Evolutionary conservation across 306 rosid genomes (phyloP), one percentile per base, ranked within the genome.

Genomic region (Canavalia gladiata): DNA sequence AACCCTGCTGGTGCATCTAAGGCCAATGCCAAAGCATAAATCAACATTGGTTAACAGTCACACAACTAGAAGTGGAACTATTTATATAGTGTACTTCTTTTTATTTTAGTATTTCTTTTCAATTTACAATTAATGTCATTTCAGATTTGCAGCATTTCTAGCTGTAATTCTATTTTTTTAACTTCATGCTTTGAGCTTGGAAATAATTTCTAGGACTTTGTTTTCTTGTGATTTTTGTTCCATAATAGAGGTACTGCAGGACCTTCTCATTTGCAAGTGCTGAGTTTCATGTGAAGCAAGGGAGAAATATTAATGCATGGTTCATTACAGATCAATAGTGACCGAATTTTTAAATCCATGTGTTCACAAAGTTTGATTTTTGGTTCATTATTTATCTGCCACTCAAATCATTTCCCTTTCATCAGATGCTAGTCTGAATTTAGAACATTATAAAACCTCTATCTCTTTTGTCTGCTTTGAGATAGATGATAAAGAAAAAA

Each of bases 1-100:
- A 92, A 94, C 86, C 92, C 94, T 34, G 0, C 55, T 9, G 68
- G 55, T 41, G 64, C 71, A 59, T 41, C 87, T 35, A 0, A 43
- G 9, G 56, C 76, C 79, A 62, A 68, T 52, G 81, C 45, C 56
- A 80, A 62, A 37, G 79, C 75, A 33, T 79, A 80, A 74, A 45
- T 28, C 70, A 52, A 47, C 8, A 50, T 62, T 74, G 65, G 30
- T 64, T 51, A 18, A 28, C 18, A 70, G 49, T 34, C 63, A 45
- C 30, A 41, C 3, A 37, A 54, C 62, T 72, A 72, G n/a, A 18
- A 39, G 51, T 77, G 54, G 57, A 50, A 47, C 18, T 59, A 66
- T 59, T 56, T 85, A 50, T 42, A 63, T 56, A 33, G 12, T 77
- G 18, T 68, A 45, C 35, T 39, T 67, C 8, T 50, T 28, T 29